Conservation (phyloP, 1,284 basidiomycete species). For the Heterobasidion occidentale region DNA sequence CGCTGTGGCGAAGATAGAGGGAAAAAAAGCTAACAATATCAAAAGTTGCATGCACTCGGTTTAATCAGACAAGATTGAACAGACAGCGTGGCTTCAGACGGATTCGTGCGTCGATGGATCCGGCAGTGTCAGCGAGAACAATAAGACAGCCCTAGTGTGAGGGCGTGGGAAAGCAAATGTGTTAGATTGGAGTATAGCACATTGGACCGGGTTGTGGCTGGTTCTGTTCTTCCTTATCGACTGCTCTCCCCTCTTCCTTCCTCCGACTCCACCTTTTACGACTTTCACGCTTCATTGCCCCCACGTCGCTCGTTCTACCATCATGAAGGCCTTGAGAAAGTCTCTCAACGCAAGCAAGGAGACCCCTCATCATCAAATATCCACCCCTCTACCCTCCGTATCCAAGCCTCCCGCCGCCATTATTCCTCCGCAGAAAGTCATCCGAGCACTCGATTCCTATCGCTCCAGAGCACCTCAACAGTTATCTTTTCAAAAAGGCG, state of each 20-base stretch:
- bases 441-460: slow-evolving; percentile 75
- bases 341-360: slow-evolving; percentile 69
- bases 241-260: slow-evolving; percentile 15
- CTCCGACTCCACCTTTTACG: slow-evolving; percentile 5
- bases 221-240: slow-evolving; percentile 1
- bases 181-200: background rate
- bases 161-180: slow-evolving; percentile 6
- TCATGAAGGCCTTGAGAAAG: slow-evolving; percentile 84
- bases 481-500: slow-evolving; percentile 88
- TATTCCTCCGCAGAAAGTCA: slow-evolving; percentile 90
- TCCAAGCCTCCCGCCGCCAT: slow-evolving; percentile 65
- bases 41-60: no score
- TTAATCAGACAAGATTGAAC: no score
- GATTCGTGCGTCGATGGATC: background rate
- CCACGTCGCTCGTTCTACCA: slow-evolving; percentile 12
- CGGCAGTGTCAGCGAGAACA: background rate
- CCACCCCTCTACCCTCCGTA: slow-evolving; percentile 52
- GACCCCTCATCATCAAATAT: slow-evolving; percentile 59
- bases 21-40: no score
- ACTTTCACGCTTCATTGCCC: slow-evolving; percentile 11
- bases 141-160: background rate
- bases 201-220: slow-evolving; percentile 4
- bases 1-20: no score
- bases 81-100: background rate
- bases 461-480: slow-evolving; percentile 76